These are phyloP conservation scores for Coniochaeta sp. DNA, from an alignment of 2,329 filamentous ascomycete species.

Conservation along the genomic window DNA sequence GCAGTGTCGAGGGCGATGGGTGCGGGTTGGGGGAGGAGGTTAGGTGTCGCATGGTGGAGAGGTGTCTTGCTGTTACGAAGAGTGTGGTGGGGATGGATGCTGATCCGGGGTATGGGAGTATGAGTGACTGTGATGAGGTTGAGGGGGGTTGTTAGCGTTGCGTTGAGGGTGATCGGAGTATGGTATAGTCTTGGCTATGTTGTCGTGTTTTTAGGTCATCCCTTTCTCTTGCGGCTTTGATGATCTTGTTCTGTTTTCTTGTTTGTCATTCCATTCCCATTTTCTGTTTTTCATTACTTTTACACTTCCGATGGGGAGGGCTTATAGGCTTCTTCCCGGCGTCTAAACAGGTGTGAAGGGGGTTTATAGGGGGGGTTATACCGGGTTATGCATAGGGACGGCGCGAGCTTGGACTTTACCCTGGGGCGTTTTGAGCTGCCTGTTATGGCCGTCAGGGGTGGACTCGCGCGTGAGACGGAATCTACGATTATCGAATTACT, in stretches of 20 bases:
- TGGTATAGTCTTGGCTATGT: not conserved
- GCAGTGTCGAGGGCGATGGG: conserved; percentile 40
- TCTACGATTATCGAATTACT: not conserved
- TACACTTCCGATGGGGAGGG: not conserved
- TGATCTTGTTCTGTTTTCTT: not conserved
- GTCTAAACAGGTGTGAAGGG: not conserved
- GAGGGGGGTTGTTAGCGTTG: conserved; percentile 11
- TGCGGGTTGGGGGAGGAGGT: conserved; percentile 42
- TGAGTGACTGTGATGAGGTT: conserved; percentile 39
- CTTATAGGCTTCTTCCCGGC: not conserved
- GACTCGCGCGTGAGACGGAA: not conserved
- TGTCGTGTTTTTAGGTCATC: not conserved
- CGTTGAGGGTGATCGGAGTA: not conserved
- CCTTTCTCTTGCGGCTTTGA: too few relatives aligned
- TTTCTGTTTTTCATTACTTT: not conserved
- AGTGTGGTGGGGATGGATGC: conserved; percentile 50
- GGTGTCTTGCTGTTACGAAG: conserved; percentile 48
- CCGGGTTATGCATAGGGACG: not conserved
- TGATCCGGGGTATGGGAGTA: conserved; percentile 53
- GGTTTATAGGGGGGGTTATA: not conserved
- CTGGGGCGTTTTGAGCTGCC: not conserved
- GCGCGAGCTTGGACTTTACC: not conserved
- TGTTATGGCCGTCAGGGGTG: not conserved
- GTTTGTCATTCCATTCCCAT: not conserved
- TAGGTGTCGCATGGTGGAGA: conserved; percentile 46